phyloP scores from a whole-genome alignment of 768 basidiomycete genomes.

The Termitomyces sp. region DNA sequence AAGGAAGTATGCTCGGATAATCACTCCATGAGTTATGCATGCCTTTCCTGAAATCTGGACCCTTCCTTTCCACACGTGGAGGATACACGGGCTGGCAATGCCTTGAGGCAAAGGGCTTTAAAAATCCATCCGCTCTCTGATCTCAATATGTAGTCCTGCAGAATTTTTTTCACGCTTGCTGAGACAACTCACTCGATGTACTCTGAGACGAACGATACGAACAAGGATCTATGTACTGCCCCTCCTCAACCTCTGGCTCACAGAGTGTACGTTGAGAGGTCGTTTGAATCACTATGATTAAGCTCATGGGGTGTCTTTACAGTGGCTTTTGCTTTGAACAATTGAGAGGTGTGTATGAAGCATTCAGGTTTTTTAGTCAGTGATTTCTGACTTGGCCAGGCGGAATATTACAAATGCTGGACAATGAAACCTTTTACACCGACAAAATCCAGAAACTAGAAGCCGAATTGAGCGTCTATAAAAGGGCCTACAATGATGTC shows the following conservation, averaged over 20 bases:
- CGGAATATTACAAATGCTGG: constrained; percentile 31
- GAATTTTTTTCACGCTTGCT: not conserved
- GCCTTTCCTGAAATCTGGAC: not conserved
- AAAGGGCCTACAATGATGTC: constrained; percentile 33
- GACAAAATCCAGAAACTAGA: constrained; percentile 31
- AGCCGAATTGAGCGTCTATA: constrained; percentile 35
- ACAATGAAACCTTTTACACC: constrained; percentile 22
- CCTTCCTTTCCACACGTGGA: not conserved
- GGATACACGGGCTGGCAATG: not conserved
- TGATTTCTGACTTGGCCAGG: constrained; percentile 20
- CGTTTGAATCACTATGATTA: not conserved
- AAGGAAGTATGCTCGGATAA: not conserved
- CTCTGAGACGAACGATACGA: constrained; percentile 11
- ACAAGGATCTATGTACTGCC: constrained; percentile 3
- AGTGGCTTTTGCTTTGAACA: constrained; percentile 29
- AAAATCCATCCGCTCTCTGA: not conserved
- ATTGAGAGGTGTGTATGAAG: constrained; percentile 25
- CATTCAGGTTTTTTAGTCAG: not conserved
- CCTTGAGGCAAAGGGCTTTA: constrained; percentile 1
- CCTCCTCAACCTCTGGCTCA: constrained; percentile 11
- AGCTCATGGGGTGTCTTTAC: not conserved
- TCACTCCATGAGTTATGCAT: not conserved
- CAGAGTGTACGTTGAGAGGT: constrained; percentile 12
- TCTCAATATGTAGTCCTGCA: not conserved
- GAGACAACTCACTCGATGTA: constrained; percentile 8